Evolutionary conservation across 495 filamentous ascomycete species (phyloP).

Genomic region (Tuber magnatum): DNA sequence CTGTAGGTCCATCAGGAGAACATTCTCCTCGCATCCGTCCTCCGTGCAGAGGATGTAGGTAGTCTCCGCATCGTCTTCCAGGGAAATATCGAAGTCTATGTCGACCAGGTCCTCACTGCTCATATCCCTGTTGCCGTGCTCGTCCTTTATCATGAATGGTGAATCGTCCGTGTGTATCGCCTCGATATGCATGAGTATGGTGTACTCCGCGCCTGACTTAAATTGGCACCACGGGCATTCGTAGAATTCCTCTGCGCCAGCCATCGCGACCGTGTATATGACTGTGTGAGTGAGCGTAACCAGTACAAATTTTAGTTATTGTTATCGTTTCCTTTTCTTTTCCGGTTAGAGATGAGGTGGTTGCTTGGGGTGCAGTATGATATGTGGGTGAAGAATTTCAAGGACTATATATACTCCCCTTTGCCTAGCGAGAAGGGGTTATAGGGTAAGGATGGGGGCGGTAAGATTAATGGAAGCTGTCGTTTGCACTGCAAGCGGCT

Average conservation of each 20-base stretch:
- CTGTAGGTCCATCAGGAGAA: conserved; percentile 56
- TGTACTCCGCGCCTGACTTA: conserved; percentile 42
- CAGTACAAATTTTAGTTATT: neutral
- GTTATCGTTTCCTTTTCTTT: neutral
- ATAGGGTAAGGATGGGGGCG: neutral
- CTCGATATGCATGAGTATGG: conserved; percentile 54
- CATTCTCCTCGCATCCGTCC: conserved; percentile 63
- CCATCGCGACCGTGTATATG: neutral
- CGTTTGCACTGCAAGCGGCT: neutral
- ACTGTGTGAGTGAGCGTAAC: neutral
- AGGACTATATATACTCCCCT: conserved; percentile 1
- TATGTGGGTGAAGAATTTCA: neutral
- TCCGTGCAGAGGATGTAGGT: conserved; percentile 61
- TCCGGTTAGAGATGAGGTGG: neutral
- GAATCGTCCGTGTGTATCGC: conserved; percentile 51
- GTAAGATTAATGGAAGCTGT: neutral
- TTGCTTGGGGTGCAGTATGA: neutral
- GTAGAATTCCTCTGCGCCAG: neutral
- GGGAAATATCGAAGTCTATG: conserved; percentile 15
- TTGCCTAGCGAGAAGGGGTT: neutral
- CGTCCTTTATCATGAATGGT: conserved; percentile 49
- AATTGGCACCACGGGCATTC: conserved; percentile 49
- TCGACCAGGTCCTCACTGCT: conserved; percentile 10
- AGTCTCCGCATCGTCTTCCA: conserved; percentile 37
- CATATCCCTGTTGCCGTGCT: conserved; percentile 20